Evolutionary conservation across 2,329 filamentous ascomycete genomes (phyloP).

Genomic region (Paraphaeosphaeria sporulosa): DNA sequence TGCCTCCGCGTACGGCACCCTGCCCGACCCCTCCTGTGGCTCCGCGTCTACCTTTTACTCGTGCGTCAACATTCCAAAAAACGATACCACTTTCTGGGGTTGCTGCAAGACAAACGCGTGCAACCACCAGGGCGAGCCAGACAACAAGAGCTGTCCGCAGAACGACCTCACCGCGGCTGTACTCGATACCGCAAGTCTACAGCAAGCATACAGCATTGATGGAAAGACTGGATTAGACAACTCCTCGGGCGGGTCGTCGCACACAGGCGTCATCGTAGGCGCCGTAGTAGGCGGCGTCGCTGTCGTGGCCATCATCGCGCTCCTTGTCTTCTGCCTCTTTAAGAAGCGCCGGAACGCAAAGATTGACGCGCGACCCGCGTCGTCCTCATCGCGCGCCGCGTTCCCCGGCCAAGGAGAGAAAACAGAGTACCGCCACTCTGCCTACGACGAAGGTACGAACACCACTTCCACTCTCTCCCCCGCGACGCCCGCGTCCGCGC

Average conservation of each 20-base stretch:
- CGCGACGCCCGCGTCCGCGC: too few relatives aligned
- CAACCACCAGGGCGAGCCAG: conserved; percentile 10
- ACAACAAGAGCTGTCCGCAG: conserved; percentile 33
- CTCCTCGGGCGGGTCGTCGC: not conserved
- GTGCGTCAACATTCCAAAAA: conserved; percentile 37
- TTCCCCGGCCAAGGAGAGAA: conserved; percentile 23
- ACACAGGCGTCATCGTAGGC: conserved; percentile 34
- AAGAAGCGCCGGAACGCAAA: conserved; percentile 28
- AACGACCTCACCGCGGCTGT: conserved; percentile 38
- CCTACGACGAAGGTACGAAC: conserved; percentile 23
- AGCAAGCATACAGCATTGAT: conserved; percentile 24
- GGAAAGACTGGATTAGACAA: not conserved
- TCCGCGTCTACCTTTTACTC: conserved; percentile 40
- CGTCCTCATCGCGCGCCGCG: conserved; percentile 11
- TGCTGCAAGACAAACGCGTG: conserved; percentile 52
- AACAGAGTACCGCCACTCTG: conserved; percentile 15
- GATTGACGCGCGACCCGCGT: conserved; percentile 15
- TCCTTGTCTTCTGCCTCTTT: conserved; percentile 33
- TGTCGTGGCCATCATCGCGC: conserved; percentile 33
- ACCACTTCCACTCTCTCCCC: not conserved
- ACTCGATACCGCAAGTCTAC: conserved; percentile 28
- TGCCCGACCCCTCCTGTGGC: conserved; percentile 45
- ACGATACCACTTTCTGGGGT: conserved; percentile 44
- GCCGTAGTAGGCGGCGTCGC: conserved; percentile 37
- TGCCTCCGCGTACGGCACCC: conserved; percentile 36